Evolutionary conservation across 2,329 filamentous ascomycete genomes (phyloP).

Genomic region (Ascochyta viciae-villosae): DNA sequence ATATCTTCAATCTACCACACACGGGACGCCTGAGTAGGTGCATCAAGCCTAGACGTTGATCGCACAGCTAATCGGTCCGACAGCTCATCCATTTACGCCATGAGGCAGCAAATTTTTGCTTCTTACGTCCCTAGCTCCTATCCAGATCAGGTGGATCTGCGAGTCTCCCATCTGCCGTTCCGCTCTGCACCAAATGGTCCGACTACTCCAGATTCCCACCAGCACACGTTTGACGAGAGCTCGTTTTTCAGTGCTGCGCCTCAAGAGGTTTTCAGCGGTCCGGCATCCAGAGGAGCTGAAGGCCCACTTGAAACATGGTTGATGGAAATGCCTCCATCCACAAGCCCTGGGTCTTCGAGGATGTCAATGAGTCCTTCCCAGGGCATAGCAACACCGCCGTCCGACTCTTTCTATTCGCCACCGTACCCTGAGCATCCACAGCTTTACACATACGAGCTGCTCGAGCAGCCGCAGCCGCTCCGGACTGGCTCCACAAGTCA

Average conservation of each 20-base stretch:
- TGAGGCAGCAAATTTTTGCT: conserved; percentile 18
- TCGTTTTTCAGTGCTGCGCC: conserved; percentile 4
- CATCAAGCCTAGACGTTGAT: not conserved
- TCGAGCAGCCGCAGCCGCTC: conserved; percentile 7
- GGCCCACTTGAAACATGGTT: conserved; percentile 24
- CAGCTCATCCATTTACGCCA: conserved; percentile 6
- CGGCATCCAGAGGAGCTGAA: conserved; percentile 11
- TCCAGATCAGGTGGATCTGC: conserved; percentile 12
- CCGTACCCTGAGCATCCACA: conserved; percentile 11
- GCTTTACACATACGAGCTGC: conserved; percentile 4
- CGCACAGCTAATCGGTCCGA: conserved; percentile 10
- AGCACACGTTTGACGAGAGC: conserved; percentile 17
- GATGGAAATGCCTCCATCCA: conserved; percentile 10
- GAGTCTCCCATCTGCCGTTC: conserved; percentile 1
- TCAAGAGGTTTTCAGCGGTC: conserved; percentile 4
- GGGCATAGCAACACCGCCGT: conserved; percentile 12
- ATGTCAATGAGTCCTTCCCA: conserved; percentile 16
- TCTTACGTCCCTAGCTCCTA: conserved; percentile 20
- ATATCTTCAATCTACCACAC: not conserved
- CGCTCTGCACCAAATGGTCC: conserved; percentile 4
- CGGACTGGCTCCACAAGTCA: conserved; percentile 4
- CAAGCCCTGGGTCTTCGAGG: conserved; percentile 22
- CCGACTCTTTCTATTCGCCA: conserved; percentile 22
- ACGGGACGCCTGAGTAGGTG: conserved; percentile 7
- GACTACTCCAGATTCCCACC: conserved; percentile 1